Evolutionary conservation across 345 rosid species (phyloP), one percentile per base, ranked within the genome.

Genomic region (Garcia nutans): DNA sequence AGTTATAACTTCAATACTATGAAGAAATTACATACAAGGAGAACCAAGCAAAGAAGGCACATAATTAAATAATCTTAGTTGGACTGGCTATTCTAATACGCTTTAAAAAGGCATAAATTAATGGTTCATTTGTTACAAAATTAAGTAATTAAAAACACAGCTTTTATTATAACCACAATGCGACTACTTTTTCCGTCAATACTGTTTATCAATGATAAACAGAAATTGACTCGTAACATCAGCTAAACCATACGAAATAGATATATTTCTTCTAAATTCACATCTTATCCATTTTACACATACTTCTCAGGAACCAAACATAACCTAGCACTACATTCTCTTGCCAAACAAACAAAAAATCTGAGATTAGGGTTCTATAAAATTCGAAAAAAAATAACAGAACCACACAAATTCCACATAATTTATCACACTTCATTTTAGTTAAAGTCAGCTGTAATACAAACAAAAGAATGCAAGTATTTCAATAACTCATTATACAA

Each of bases 341-440:
- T 59, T 1, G 20, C 41, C 26, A 60, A 6, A 5, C 45, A 28
- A 67, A 62, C 19, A 28, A 22, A 17, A 52, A 45, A 33, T 42
- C 23, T 42, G 70, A 71, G 65, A 74, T 76, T 74, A 59, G 67
- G 70, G 70, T 57, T 76, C 44, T 61, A 16, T 16, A 63, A 26
- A 44, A 44, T 44, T 5, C 47, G n/a, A n/a, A 52, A 60, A 17
- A 74, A 65, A 55, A 17, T 28, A 28, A 71, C 49, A 60, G 65
- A 71, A 65, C 33, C 55, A 47, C 16, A 62, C 70, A 75, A 26
- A 22, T n/a, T 37, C 20, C 56, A 3, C 58, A 49, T 1, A 11
- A 50, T 8, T 4, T 41, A 44, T 17, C 70, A 1, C n/a, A n/a
- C 54, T 66, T 44, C 16, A 31, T n/a, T 42, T 50, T 17, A 19